Base-by-base conservation (phyloP, 805 yeast genomes). In the Wickerhamiella kazuoi region DNA sequence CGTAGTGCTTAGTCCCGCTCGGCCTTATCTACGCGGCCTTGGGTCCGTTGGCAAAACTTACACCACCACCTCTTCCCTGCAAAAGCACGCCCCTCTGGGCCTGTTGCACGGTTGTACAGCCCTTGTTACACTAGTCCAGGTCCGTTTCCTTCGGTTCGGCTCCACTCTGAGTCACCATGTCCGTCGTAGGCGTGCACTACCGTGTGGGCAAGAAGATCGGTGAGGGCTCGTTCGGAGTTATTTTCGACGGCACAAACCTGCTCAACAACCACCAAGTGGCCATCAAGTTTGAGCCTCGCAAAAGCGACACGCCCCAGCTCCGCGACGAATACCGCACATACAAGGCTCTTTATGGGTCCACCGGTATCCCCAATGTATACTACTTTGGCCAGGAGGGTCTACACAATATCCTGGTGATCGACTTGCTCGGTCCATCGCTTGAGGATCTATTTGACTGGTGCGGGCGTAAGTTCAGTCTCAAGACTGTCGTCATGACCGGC, bases 391-490 rank as follows among this genome's bases (percentile, higher is more conserved):
- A 90, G 57, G 98, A 90, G 62, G 97, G 98, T 21, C 72, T 90
- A 43, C 97, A 90, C 65, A 86, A 86, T 59, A 84, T 90, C 39
- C 65, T 90, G 46, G 94, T 90, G 24, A 90, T 90, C 51, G 98
- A 90, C 56, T 68, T 90, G 34, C 67, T 90, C 52, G 98, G 98
- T 11, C 98, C 98, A 9, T 79, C 94, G 1, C 67, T 90, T 46
- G 98, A 90, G 58, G 98, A 90, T 60, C 65, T 90, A 48, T 90
- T 90, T 60, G 98, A 90, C 57, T 90, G 97, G 97, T 90, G 98
- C 63, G 93, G 93, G 30, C 75, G 98, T 39, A 74, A 77, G 54
- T 90, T 90, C 55, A 63, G 77, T 35, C 71, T 81, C 40, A 84
- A 86, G 58, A 84, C 97, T 3, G 94, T 82, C 35, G 87, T 79